phyloP scores from a whole-genome alignment of 1,284 basidiomycete species.

The Irpex sp. region DNA sequence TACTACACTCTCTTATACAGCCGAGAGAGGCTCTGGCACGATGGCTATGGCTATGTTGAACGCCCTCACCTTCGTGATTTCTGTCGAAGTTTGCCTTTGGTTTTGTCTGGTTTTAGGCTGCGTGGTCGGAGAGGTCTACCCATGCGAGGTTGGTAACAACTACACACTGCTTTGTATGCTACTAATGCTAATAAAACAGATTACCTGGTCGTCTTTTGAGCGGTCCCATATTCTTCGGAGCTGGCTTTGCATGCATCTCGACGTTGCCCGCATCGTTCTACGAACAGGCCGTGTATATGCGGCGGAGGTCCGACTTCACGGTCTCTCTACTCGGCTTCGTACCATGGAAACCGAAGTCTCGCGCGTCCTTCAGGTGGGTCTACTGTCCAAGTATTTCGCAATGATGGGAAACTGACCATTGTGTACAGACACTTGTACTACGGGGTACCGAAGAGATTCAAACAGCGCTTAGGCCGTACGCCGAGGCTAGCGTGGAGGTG shows the following conservation, averaged over 20 bases:
- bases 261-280: neutral
- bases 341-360: neutral
- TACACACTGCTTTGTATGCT: neutral
- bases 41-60: neutral
- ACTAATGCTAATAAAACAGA: neutral
- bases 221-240: neutral
- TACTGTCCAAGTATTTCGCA: neutral
- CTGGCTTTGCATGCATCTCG: neutral
- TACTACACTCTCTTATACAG: neutral
- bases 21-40: neutral
- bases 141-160: neutral
- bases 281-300: neutral
- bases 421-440: neutral
- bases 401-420: neutral
- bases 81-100: neutral
- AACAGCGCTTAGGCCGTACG: neutral
- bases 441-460: neutral
- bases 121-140: neutral
- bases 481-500: neutral
- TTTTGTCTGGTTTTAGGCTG: neutral
- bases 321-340: neutral
- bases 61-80: neutral
- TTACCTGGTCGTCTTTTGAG: neutral
- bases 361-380: neutral
- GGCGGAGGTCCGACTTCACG: neutral